Percentiles rank a stretch among this genome's conserved stretches.
Evolutionary conservation across 164 flowering plant species (phyloP).

Genomic region (Chloranthus sessilifolius): DNA sequence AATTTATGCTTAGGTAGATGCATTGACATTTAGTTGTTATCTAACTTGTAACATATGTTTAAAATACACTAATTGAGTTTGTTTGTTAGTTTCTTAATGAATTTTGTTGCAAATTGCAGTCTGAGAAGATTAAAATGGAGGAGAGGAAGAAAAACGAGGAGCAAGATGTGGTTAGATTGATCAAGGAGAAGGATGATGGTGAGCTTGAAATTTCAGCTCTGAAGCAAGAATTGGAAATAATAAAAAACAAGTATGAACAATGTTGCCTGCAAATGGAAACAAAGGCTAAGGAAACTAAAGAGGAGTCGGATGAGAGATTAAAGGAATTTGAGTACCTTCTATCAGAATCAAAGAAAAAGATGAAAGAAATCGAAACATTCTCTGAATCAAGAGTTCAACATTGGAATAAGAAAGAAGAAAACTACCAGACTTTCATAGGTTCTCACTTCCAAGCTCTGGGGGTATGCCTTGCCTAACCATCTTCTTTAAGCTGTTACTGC

Average conservation of each 20-base stretch:
- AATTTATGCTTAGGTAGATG: too few species aligned
- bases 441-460: slow-evolving; percentile 43
- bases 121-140: slow-evolving; percentile 58
- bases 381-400: slow-evolving; percentile 43
- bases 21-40: too few species aligned
- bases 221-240: slow-evolving; percentile 46
- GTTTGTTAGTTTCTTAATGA: not conserved
- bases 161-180: slow-evolving; percentile 41
- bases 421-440: slow-evolving; percentile 41
- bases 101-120: slow-evolving; percentile 31
- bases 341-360: slow-evolving; percentile 45
- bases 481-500: slow-evolving; percentile 1
- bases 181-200: slow-evolving; percentile 47
- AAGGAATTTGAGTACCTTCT: slow-evolving; percentile 54
- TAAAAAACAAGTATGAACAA: slow-evolving; percentile 41
- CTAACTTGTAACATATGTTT: too few species aligned
- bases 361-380: slow-evolving; percentile 52
- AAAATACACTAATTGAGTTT: too few species aligned
- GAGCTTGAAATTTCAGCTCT: slow-evolving; percentile 44
- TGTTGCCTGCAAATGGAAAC: slow-evolving; percentile 41
- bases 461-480: slow-evolving; percentile 33
- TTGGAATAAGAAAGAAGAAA: slow-evolving; percentile 57
- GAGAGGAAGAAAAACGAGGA: slow-evolving; percentile 66
- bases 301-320: slow-evolving; percentile 41
- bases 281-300: slow-evolving; percentile 41